phyloP scores from a whole-genome alignment of 768 basidiomycete species.

The Serpula lacrymans region DNA sequence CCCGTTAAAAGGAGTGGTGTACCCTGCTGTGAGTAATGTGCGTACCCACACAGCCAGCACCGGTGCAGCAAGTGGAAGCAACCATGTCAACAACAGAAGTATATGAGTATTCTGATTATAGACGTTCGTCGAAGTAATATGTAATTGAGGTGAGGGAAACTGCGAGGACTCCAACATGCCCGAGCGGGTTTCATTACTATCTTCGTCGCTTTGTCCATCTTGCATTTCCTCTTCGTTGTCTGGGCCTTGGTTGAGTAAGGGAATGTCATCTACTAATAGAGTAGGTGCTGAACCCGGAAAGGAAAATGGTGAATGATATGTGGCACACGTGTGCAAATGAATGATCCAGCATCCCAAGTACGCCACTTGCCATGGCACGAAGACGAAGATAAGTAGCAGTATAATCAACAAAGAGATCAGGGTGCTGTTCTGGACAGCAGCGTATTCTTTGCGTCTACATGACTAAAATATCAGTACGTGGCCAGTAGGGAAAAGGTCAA shows the following conservation, averaged over 20 bases:
- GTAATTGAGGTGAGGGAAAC: too few species aligned
- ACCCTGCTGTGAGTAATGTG: constrained; percentile 76
- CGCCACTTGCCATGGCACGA: constrained; percentile 92
- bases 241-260: constrained; percentile 6
- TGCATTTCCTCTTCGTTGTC: neutral
- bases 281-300: constrained; percentile 23
- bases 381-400: constrained; percentile 60
- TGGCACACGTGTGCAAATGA: constrained; percentile 65
- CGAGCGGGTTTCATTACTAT: neutral
- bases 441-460: constrained; percentile 27
- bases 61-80: constrained; percentile 74
- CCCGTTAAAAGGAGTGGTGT: constrained; percentile 74
- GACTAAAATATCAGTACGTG: neutral
- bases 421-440: constrained; percentile 43
- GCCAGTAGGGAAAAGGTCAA: neutral
- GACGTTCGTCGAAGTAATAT: constrained; percentile 17
- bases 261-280: constrained; percentile 23
- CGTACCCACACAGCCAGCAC: constrained; percentile 88
- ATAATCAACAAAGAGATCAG: constrained; percentile 59
- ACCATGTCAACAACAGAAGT: constrained; percentile 74
- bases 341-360: constrained; percentile 83
- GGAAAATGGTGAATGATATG: constrained; percentile 11
- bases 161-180: neutral
- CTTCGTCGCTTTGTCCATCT: neutral
- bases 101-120: constrained; percentile 56